Evolutionary conservation across 208 protist genomes (phyloP), one percentile per base, ranked within the genome.

Genomic region (Angomonas deanei): DNA sequence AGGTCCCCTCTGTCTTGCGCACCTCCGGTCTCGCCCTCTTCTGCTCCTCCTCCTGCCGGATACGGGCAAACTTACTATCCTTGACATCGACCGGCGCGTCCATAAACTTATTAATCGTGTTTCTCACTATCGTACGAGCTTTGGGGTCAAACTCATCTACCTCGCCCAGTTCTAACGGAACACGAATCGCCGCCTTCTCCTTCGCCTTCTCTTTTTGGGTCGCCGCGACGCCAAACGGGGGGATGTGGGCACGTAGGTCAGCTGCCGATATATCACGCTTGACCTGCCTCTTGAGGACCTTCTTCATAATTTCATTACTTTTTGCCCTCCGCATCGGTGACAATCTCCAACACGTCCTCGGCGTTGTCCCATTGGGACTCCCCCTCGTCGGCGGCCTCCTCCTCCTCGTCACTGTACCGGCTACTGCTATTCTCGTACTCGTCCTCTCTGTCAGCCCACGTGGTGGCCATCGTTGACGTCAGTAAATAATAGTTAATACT

Each of bases 101-200:
- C 34, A 72, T 74, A 47, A 74, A 52, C 73, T 95, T 84, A 50
- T 82, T 72, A 65, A 91, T 78, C 38, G 90, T 66, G 28, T 84
- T 83, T 74, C 86, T 82, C 48, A 92, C 70, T 65, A 91, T 86
- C 19, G 74, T 70, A 32, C 89, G 85, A 31, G 72, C 82, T 64
- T 86, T 69, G 48, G 82, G 78, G 75, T 91, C 83, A 39, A 78
- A 76, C 53, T 82, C 76, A 59, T 95, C 89, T 1, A 84, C 76
- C 0, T 74, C 70, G 48, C 86, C 89, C 61, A 92, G 73, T 68
- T 95, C 89, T 48, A 95, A 61, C 50, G 80, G 79, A 49, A 90
- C 66, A 30, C 84, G 89, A 17, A 81, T 72, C 53, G 91, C 86
- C 27, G 10, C 17, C 32, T 59, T 39, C 4, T 36, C 66, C 59